Conservation (phyloP, 2,329 filamentous ascomycete species). For the Arthrobotrys sinensis region DNA sequence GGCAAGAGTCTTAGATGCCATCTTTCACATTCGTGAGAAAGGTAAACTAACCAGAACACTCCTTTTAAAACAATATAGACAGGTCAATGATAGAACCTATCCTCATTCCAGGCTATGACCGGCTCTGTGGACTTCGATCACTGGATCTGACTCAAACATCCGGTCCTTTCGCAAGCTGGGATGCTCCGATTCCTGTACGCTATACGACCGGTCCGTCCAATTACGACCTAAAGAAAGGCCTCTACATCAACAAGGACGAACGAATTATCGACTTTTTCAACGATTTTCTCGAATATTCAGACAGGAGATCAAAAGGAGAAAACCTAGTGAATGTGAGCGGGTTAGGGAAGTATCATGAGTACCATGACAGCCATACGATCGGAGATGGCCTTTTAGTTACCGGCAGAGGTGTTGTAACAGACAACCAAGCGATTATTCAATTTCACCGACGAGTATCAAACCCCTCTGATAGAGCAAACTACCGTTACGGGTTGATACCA, state of each 20-base stretch:
- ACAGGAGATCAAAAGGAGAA: background rate
- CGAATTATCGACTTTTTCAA: conserved; percentile 23
- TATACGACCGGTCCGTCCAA: background rate
- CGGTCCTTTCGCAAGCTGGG: background rate
- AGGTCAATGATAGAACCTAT: no score
- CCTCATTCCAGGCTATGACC: conserved; percentile 2
- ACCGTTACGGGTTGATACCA: no score
- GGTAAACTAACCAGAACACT: background rate
- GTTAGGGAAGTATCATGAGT: background rate
- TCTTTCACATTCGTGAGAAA: background rate
- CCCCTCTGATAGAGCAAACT: no score
- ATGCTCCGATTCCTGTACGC: background rate
- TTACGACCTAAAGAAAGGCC: background rate
- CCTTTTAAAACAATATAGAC: background rate
- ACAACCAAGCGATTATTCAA: no score
- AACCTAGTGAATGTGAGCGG: background rate
- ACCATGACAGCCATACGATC: background rate
- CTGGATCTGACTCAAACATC: background rate
- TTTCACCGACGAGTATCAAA: no score
- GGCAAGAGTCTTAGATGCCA: background rate
- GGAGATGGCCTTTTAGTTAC: background rate
- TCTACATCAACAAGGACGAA: conserved; percentile 18
- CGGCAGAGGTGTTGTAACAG: no score
- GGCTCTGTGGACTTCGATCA: conserved; percentile 20
- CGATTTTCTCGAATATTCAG: conserved; percentile 1